phyloP scores from a whole-genome alignment of 768 basidiomycete genomes.

The Pisolithus albus region DNA sequence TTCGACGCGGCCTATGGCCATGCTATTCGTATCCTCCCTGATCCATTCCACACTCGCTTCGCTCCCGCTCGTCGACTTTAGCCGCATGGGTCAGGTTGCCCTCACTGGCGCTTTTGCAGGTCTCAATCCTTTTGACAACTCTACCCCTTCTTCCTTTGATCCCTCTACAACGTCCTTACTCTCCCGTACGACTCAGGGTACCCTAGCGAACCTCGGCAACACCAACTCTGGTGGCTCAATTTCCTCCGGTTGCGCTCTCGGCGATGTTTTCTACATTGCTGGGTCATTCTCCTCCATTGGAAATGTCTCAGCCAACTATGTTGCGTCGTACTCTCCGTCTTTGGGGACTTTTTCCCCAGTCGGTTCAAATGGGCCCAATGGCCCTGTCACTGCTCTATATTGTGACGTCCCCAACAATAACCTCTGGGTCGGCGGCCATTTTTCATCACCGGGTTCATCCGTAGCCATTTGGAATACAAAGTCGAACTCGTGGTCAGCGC shows the following conservation, averaged over 20 bases:
- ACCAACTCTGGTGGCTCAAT: slow-evolving; percentile 80
- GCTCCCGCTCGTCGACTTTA: slow-evolving; percentile 58
- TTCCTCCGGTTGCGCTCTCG: slow-evolving; percentile 62
- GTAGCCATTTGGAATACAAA: slow-evolving; percentile 68
- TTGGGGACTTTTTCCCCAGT: slow-evolving; percentile 54
- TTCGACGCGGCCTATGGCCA: slow-evolving; percentile 20
- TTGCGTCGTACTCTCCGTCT: slow-evolving; percentile 67
- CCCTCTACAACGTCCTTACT: slow-evolving; percentile 66
- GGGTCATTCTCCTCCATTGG: slow-evolving; percentile 77
- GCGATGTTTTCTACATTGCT: slow-evolving; percentile 67
- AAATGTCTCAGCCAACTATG: slow-evolving; percentile 53
- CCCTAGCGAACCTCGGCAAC: slow-evolving; percentile 61
- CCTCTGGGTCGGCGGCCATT: slow-evolving; percentile 75
- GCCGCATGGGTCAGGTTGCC: slow-evolving; percentile 87
- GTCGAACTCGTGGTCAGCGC: slow-evolving; percentile 60
- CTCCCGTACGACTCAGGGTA: slow-evolving; percentile 56
- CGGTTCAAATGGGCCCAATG: slow-evolving; percentile 65
- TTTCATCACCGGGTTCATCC: slow-evolving; percentile 58
- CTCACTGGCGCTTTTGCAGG: slow-evolving; percentile 86
- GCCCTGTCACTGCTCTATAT: slow-evolving; percentile 62
- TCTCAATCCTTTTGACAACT: slow-evolving; percentile 66
- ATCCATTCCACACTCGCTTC: slow-evolving; percentile 26
- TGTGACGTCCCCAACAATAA: slow-evolving; percentile 64
- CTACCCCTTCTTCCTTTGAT: slow-evolving; percentile 53
- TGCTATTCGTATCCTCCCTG: slow-evolving; percentile 10